phyloP scores from a whole-genome alignment of 2,329 filamentous ascomycete species.

The Phoma sp. region DNA sequence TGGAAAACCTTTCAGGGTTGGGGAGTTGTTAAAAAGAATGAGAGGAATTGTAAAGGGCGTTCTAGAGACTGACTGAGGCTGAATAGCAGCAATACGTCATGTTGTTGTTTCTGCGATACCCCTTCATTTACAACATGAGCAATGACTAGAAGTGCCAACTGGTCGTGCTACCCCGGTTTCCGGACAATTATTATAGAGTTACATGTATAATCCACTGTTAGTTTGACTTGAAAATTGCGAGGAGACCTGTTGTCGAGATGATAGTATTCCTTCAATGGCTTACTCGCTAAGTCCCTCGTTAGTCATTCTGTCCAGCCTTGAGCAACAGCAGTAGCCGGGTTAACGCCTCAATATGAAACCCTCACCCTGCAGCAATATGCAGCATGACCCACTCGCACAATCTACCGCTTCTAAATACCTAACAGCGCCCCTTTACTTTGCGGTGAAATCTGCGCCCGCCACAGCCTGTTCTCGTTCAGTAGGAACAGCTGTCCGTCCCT shows the following conservation, averaged over 20 bases:
- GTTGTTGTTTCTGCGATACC: not conserved
- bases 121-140: too few species aligned
- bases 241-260: too few species aligned
- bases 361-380: not conserved
- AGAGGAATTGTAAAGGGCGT: constrained; percentile 18
- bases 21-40: constrained; percentile 34
- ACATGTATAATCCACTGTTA: too few species aligned
- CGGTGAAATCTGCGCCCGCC: constrained; percentile 20
- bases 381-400: not conserved
- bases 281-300: too few species aligned
- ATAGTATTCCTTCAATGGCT: too few species aligned
- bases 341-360: too few species aligned
- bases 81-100: not conserved
- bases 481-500: constrained; percentile 54
- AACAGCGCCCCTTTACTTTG: constrained; percentile 20
- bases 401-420: not conserved
- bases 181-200: too few species aligned
- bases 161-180: too few species aligned
- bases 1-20: constrained; percentile 71
- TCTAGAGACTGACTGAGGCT: not conserved
- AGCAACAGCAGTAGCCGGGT: too few species aligned
- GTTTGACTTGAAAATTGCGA: too few species aligned
- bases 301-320: too few species aligned
- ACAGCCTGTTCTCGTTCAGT: constrained; percentile 48
- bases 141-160: not conserved